Conservation (phyloP, 495 filamentous ascomycete species). For the Aspergillus leporis region DNA sequence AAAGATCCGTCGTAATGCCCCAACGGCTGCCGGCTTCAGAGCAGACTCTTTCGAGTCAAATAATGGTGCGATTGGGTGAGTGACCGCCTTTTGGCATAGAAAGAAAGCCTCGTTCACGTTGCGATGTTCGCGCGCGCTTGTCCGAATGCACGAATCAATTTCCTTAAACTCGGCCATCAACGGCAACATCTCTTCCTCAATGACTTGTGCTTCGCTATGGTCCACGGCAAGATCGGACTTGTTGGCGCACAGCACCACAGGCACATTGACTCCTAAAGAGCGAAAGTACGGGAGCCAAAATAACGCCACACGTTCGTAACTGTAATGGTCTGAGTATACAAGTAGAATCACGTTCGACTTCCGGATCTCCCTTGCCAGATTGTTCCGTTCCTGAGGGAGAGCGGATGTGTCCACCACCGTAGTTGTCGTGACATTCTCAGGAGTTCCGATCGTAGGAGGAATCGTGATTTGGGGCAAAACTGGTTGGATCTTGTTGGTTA, state of each 20-base stretch:
- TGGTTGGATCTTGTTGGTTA: constrained; percentile 89
- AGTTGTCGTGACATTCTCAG: constrained; percentile 92
- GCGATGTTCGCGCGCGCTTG: constrained; percentile 89
- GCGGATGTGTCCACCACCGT: constrained; percentile 97
- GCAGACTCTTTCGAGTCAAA: constrained; percentile 92
- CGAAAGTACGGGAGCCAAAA: constrained; percentile 99
- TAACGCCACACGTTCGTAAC: constrained; percentile 93
- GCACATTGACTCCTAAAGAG: constrained; percentile 96
- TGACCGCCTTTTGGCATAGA: constrained; percentile 97
- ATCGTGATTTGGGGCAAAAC: constrained; percentile 93
- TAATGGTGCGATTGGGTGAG: constrained; percentile 92
- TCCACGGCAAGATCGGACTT: constrained; percentile 81
- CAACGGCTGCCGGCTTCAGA: constrained; percentile 83
- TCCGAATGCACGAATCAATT: constrained; percentile 95
- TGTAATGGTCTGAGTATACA: constrained; percentile 97
- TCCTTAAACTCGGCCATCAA: constrained; percentile 99
- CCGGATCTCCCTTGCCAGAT: constrained; percentile 87
- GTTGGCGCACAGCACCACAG: constrained; percentile 94
- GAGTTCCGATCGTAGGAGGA: constrained; percentile 81
- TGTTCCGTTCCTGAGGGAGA: constrained; percentile 86
- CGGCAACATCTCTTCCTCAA: constrained; percentile 96
- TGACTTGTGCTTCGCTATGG: constrained; percentile 73
- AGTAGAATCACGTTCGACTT: constrained; percentile 97
- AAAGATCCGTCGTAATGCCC: constrained; percentile 85
- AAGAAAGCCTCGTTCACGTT: constrained; percentile 98